Evolutionary conservation across 257 asterid species (phyloP).

Genomic region (Forsythia viridissima): DNA sequence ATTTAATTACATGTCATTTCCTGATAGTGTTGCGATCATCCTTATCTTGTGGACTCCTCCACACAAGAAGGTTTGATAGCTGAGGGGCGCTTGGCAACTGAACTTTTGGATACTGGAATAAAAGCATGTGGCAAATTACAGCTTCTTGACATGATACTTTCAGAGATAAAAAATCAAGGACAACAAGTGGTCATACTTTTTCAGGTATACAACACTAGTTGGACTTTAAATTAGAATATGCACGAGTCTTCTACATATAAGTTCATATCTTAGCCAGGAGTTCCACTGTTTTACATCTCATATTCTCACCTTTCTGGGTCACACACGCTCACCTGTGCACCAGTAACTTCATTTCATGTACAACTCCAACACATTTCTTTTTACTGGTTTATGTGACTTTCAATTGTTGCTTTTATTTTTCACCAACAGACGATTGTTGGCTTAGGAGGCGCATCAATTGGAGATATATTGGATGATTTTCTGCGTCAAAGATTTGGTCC

Average conservation of each 20-base stretch:
- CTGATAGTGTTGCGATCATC: conserved; percentile 88
- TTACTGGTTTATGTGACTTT: conserved; percentile 11
- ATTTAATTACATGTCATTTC: conserved; percentile 23
- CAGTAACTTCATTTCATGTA: background rate
- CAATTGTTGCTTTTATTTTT: conserved; percentile 18
- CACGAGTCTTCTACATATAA: background rate
- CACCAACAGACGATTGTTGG: conserved; percentile 52
- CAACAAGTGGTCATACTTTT: conserved; percentile 66
- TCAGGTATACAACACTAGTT: conserved; percentile 55
- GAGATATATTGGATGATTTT: conserved; percentile 72
- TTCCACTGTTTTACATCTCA: background rate
- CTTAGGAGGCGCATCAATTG: conserved; percentile 42
- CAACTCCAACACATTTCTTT: conserved; percentile 1
- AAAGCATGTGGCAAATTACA: conserved; percentile 85
- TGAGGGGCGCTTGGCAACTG: conserved; percentile 45
- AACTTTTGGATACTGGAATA: conserved; percentile 62
- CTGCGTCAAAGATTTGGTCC: conserved; percentile 63
- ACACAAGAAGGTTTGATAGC: conserved; percentile 44
- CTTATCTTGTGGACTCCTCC: conserved; percentile 63
- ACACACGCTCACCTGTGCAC: background rate
- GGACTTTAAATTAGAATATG: conserved; percentile 12
- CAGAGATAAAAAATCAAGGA: conserved; percentile 54
- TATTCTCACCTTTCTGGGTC: background rate
- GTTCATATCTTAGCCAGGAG: conserved; percentile 6
- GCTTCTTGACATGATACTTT: conserved; percentile 71